phyloP scores from a whole-genome alignment of 179 eudicot species.

The Sideroxylon spinosum region DNA sequence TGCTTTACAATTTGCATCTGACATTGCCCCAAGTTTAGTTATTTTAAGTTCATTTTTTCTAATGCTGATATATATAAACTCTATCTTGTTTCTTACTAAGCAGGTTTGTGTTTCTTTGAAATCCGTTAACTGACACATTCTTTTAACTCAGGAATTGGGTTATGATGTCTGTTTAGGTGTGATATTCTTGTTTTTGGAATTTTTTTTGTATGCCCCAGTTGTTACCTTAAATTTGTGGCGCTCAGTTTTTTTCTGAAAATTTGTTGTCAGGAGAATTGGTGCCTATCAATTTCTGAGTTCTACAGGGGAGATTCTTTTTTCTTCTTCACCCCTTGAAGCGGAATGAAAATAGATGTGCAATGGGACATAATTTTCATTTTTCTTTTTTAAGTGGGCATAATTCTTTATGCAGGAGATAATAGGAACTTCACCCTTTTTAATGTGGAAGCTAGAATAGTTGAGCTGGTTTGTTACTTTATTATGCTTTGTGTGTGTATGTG shows the following conservation, averaged over 20 bases:
- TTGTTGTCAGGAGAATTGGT: not conserved
- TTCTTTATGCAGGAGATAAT: not conserved
- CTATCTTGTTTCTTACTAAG: too few relatives aligned
- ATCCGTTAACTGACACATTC: not conserved
- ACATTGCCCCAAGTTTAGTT: not conserved
- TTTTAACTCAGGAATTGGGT: not conserved
- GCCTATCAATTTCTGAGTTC: not conserved
- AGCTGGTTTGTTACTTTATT: not conserved
- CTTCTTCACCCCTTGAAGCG: not conserved
- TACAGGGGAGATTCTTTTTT: not conserved
- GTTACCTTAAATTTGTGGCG: not conserved
- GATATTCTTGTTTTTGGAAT: too few relatives aligned
- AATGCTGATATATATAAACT: not conserved
- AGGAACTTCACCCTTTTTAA: not conserved
- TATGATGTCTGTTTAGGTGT: not conserved
- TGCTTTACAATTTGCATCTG: not conserved
- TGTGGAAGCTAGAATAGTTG: not conserved
- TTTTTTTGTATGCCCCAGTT: conserved; percentile 3
- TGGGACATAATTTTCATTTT: not conserved
- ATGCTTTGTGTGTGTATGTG: not conserved
- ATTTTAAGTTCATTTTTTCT: not conserved
- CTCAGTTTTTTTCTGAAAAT: not conserved
- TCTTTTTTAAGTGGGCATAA: too few relatives aligned
- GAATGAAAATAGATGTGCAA: not conserved
- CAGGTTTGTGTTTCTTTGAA: not conserved